Evolutionary conservation across 768 basidiomycete genomes (phyloP).

Genomic region (Mrakia hoshinonis): DNA sequence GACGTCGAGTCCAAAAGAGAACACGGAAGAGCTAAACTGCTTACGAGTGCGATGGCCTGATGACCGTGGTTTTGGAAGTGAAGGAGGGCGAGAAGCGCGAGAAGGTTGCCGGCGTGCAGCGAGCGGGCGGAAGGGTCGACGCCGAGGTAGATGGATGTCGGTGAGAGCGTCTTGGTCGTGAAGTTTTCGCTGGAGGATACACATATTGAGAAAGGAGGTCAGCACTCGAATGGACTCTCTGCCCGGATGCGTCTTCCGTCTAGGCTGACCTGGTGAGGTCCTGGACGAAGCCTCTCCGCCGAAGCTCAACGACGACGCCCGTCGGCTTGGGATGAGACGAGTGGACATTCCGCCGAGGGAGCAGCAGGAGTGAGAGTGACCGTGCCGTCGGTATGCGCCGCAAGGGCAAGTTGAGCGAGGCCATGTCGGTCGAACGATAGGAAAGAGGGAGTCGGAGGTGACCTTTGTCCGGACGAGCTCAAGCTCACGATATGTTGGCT

Average conservation of each 20-base stretch:
- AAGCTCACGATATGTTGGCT: too few relatives aligned
- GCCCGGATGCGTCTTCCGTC: background rate
- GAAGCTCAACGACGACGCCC: background rate
- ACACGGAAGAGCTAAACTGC: slow-evolving; percentile 35
- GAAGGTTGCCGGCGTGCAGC: slow-evolving; percentile 85
- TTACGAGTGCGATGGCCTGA: slow-evolving; percentile 68
- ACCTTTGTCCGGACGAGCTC: too few relatives aligned
- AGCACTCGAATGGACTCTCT: too few relatives aligned
- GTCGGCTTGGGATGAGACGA: background rate
- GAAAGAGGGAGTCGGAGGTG: too few relatives aligned
- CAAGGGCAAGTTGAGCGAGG: background rate
- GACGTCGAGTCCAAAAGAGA: background rate
- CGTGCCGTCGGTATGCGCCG: background rate
- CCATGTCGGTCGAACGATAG: too few relatives aligned
- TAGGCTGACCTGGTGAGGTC: slow-evolving; percentile 5
- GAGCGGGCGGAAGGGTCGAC: slow-evolving; percentile 86
- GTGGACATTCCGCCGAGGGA: background rate
- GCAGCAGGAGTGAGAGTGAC: background rate
- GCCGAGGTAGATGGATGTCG: slow-evolving; percentile 64
- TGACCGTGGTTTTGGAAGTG: slow-evolving; percentile 87
- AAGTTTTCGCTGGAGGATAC: slow-evolving; percentile 24
- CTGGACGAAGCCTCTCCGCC: background rate
- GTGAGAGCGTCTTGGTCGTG: slow-evolving; percentile 20
- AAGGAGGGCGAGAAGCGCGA: slow-evolving; percentile 74
- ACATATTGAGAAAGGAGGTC: background rate